Evolutionary conservation across 83 land plant genomes (phyloP).

Genomic region (Diphasiastrum complanatum): DNA sequence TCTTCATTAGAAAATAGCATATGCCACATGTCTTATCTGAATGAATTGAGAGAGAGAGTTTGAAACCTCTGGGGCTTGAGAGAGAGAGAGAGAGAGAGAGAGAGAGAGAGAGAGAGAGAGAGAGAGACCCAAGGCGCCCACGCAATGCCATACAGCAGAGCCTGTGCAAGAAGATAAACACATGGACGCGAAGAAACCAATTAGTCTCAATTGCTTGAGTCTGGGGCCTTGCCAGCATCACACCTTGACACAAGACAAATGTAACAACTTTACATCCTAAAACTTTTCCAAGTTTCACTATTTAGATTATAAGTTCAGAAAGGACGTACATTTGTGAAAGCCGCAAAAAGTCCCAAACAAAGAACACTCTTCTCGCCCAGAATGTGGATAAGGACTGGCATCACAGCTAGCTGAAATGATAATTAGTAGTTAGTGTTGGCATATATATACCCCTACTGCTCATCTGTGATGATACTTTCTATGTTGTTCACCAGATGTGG

Average conservation of each 20-base stretch:
- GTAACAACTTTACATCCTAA: too few species aligned
- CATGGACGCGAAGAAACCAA: too few species aligned
- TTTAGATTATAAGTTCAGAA: too few species aligned
- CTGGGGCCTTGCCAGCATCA: not conserved
- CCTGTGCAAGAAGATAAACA: too few species aligned
- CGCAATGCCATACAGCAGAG: constrained; percentile 49
- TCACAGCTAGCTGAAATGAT: constrained; percentile 45
- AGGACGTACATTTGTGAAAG: constrained; percentile 39
- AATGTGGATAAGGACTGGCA: constrained; percentile 50
- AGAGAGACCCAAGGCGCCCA: constrained; percentile 63
- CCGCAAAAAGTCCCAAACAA: constrained; percentile 45
- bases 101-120: not conserved
- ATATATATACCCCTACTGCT: too few species aligned
- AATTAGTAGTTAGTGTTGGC: not conserved
- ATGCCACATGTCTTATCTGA: too few species aligned
- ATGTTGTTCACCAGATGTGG: too few species aligned
- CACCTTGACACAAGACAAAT: not conserved
- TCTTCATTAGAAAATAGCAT: too few species aligned
- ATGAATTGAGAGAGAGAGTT: too few species aligned
- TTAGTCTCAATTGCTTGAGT: not conserved
- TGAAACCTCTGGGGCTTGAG: too few species aligned
- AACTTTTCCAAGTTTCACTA: too few species aligned
- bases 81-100: not conserved
- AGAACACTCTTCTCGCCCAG: constrained; percentile 53
- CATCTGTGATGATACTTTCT: too few species aligned